A percentile compares a stretch with the other conserved stretches of the same genome.
Evolutionary conservation across 148 eudicot species (phyloP).

Genomic region (Simmondsia chinensis): DNA sequence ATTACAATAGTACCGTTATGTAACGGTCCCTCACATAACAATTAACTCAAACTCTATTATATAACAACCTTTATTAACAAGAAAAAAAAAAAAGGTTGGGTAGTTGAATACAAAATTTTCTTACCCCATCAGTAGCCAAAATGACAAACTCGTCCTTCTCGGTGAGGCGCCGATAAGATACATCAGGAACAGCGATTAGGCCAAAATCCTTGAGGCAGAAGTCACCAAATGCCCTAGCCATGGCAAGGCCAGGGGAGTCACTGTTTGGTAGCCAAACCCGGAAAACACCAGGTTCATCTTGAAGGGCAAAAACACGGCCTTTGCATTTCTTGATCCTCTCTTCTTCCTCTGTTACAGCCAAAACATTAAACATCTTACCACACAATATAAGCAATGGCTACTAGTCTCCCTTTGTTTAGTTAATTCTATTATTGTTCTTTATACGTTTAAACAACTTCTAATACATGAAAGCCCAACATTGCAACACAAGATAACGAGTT

Average conservation of each 20-base stretch:
- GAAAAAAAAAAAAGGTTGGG: neutral
- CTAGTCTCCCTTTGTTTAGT: no score
- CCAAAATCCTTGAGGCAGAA: constrained; percentile 91
- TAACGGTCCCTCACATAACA: no score
- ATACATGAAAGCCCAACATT: no score
- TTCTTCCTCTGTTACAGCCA: constrained; percentile 49
- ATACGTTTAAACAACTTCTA: no score
- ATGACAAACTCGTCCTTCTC: constrained; percentile 80
- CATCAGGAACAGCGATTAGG: constrained; percentile 74
- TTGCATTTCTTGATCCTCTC: constrained; percentile 76
- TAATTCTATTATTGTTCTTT: no score
- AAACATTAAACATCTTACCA: no score
- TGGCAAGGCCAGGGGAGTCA: constrained; percentile 89
- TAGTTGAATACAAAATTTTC: constrained; percentile 3
- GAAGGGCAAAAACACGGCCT: constrained; percentile 88
- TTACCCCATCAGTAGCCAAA: constrained; percentile 89
- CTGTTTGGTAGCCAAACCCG: constrained; percentile 84
- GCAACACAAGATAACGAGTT: no score
- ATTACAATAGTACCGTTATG: no score
- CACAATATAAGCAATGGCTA: no score
- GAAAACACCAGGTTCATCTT: constrained; percentile 81
- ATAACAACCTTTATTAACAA: no score
- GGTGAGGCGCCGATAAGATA: constrained; percentile 49
- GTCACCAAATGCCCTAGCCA: constrained; percentile 98
- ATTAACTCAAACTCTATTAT: no score